Evolutionary conservation across 257 asterid genomes (phyloP).

Genomic region (Nicotiana otophora): DNA sequence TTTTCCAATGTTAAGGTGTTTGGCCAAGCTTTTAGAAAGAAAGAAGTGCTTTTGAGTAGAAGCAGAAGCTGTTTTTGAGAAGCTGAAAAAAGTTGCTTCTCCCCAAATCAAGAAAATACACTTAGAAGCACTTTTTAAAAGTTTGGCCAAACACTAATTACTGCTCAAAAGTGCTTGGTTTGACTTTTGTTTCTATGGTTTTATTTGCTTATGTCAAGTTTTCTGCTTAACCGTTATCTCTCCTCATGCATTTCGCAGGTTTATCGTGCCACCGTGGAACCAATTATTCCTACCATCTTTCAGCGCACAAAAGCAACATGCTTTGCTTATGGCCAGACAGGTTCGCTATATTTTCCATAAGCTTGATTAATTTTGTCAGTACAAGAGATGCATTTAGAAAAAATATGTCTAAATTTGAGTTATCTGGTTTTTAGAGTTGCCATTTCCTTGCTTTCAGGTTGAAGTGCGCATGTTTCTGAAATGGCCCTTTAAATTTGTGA

Average conservation of each 20-base stretch:
- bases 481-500: neutral
- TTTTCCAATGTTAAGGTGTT: too few species aligned
- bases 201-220: neutral
- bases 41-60: too few species aligned
- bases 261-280: constrained; percentile 91
- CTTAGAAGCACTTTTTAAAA: too few species aligned
- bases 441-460: neutral
- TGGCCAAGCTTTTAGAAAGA: too few species aligned
- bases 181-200: neutral
- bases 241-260: constrained; percentile 47
- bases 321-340: constrained; percentile 99
- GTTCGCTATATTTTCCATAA: constrained; percentile 26
- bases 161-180: neutral
- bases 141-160: too few species aligned
- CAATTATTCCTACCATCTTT: constrained; percentile 91
- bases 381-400: neutral
- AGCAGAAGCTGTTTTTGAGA: too few species aligned
- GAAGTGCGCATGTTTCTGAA: neutral
- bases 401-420: neutral
- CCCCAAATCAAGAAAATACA: too few species aligned
- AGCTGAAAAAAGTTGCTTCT: too few species aligned
- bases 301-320: constrained; percentile 99
- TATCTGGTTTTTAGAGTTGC: neutral
- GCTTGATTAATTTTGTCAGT: neutral
- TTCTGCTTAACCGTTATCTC: neutral